phyloP scores from a whole-genome alignment of 129 eudicot species.

The Chrysanthemum lavandulifolium region DNA sequence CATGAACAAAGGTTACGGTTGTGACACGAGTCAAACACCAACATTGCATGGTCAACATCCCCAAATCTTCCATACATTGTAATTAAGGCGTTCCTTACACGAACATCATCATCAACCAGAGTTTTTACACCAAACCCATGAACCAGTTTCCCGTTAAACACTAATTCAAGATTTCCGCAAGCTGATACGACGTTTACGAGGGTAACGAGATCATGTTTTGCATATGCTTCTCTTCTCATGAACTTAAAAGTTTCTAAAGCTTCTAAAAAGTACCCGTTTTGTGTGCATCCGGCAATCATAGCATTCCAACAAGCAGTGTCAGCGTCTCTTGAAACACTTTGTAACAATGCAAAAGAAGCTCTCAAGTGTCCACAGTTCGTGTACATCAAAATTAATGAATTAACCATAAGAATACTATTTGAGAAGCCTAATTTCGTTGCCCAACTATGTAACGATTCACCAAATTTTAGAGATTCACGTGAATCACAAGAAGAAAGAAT shows the following conservation, averaged over 20 bases:
- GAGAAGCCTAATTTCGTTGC: slow-evolving; percentile 52
- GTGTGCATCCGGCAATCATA: slow-evolving; percentile 56
- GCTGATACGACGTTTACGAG: slow-evolving; percentile 50
- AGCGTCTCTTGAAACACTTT: slow-evolving; percentile 21
- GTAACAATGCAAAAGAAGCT: slow-evolving; percentile 40
- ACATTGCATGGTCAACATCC: slow-evolving; percentile 41
- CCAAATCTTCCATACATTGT: slow-evolving; percentile 65
- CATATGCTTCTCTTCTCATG: slow-evolving; percentile 44
- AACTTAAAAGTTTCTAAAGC: slow-evolving; percentile 46
- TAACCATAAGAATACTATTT: slow-evolving; percentile 38
- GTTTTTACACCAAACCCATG: slow-evolving; percentile 62
- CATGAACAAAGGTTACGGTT: slow-evolving; percentile 62
- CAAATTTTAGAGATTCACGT: slow-evolving; percentile 45
- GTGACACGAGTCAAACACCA: slow-evolving; percentile 40
- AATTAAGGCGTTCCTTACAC: slow-evolving; percentile 53
- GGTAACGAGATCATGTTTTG: slow-evolving; percentile 48
- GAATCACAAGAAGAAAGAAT: slow-evolving; percentile 55
- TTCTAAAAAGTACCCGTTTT: slow-evolving; percentile 46
- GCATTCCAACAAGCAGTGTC: slow-evolving; percentile 66
- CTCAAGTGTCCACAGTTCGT: slow-evolving; percentile 48
- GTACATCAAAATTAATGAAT: slow-evolving; percentile 62
- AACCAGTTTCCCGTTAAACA: slow-evolving; percentile 39
- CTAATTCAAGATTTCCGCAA: slow-evolving; percentile 52
- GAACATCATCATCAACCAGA: slow-evolving; percentile 31
- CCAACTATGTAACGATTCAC: slow-evolving; percentile 57